A percentile compares a stretch with the other conserved stretches of the same genome.
These are phyloP conservation scores for Daldinia vernicosa DNA, from an alignment of 495 filamentous ascomycete species.

Conservation along the genomic window DNA sequence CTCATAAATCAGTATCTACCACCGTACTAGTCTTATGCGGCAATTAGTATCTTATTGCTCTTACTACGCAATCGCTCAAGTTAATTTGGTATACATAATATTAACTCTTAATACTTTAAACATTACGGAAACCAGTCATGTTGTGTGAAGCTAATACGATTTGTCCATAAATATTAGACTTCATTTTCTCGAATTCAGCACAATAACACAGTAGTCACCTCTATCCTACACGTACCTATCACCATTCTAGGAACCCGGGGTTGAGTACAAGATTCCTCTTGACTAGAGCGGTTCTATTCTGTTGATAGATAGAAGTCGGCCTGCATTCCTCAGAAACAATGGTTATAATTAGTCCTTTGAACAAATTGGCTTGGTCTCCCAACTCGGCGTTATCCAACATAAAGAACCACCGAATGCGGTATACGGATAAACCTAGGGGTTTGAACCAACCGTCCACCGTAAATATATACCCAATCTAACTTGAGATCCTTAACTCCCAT, in stretches of 20 bases:
- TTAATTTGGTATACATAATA: too few relatives aligned
- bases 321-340: conserved; percentile 1
- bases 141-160: too few relatives aligned
- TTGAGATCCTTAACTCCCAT: neutral
- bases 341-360: neutral
- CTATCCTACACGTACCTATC: neutral
- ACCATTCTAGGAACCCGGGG: neutral
- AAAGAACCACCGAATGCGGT: conserved; percentile 23
- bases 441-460: neutral
- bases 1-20: too few relatives aligned
- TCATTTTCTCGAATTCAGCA: too few relatives aligned
- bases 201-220: neutral
- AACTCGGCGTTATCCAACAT: neutral
- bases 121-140: too few relatives aligned
- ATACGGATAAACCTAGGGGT: neutral
- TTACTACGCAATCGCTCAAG: neutral
- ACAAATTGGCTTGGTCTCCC: neutral
- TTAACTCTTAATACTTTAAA: too few relatives aligned
- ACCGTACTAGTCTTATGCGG: neutral
- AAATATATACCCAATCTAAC: conserved; percentile 1
- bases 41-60: neutral
- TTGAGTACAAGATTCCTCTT: too few relatives aligned
- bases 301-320: neutral
- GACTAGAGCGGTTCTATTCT: neutral
- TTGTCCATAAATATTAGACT: too few relatives aligned